Evolutionary conservation across 2,329 filamentous ascomycete genomes (phyloP).

Genomic region (Alternaria gansuensis): DNA sequence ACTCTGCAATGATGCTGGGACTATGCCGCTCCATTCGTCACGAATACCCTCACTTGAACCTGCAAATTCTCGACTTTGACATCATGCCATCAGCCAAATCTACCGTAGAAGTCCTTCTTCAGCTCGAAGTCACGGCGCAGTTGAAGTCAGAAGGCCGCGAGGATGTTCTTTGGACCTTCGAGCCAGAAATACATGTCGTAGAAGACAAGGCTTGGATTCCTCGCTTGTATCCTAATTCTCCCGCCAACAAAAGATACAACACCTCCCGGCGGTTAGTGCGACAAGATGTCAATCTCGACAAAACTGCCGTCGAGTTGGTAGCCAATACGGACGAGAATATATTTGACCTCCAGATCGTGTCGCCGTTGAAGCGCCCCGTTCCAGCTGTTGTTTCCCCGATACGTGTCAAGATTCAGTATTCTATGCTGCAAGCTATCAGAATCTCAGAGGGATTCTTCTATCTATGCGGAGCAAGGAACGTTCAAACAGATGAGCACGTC

Average conservation of each 20-base stretch:
- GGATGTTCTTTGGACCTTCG: slow-evolving; percentile 15
- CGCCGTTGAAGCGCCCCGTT: slow-evolving; percentile 6
- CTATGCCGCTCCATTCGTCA: slow-evolving; percentile 6
- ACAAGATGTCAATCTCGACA: slow-evolving; percentile 13
- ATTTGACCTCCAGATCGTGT: background rate
- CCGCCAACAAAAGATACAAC: slow-evolving; percentile 33
- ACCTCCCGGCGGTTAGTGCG: slow-evolving; percentile 23
- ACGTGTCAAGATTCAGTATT: slow-evolving; percentile 15
- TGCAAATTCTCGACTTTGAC: slow-evolving; percentile 19
- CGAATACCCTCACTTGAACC: slow-evolving; percentile 14
- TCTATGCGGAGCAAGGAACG: slow-evolving; percentile 14
- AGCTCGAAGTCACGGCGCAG: slow-evolving; percentile 4
- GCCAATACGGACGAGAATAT: slow-evolving; percentile 4
- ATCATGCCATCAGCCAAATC: slow-evolving; percentile 12
- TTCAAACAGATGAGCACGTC: slow-evolving; percentile 10
- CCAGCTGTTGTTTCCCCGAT: background rate
- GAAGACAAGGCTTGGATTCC: slow-evolving; percentile 10
- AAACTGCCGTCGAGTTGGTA: slow-evolving; percentile 10
- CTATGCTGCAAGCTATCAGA: slow-evolving; percentile 18
- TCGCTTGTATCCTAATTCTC: slow-evolving; percentile 11
- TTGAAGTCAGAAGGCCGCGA: slow-evolving; percentile 3
- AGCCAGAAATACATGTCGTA: slow-evolving; percentile 13
- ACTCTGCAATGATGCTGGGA: slow-evolving; percentile 18
- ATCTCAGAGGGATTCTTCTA: slow-evolving; percentile 10
- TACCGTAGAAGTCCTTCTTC: slow-evolving; percentile 13